Evolutionary conservation across 257 asterid genomes (phyloP).

Genomic region (Hygrophila difformis): DNA sequence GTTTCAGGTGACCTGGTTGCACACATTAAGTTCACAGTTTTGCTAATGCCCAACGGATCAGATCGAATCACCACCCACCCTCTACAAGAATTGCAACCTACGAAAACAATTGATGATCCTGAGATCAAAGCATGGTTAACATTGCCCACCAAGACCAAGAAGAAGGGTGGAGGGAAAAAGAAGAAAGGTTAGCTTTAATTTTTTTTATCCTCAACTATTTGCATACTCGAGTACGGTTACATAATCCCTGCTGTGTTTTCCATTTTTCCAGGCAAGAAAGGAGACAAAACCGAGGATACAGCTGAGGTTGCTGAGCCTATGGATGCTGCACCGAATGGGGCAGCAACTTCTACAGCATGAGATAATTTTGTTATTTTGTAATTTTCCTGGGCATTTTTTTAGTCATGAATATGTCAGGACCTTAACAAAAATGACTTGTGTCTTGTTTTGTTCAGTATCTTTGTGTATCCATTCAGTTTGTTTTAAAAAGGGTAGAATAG

Average conservation of each 20-base stretch:
- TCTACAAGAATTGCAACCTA: constrained; percentile 41
- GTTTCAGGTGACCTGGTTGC: constrained; percentile 75
- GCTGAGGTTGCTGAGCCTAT: constrained; percentile 30
- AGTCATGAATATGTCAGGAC: neutral
- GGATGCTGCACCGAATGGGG: constrained; percentile 27
- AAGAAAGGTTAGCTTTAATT: constrained; percentile 46
- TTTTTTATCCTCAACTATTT: no score
- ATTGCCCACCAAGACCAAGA: constrained; percentile 56
- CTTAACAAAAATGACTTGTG: no score
- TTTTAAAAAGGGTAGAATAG: no score
- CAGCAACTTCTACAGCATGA: constrained; percentile 21
- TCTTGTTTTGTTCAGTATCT: no score
- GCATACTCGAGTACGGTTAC: no score
- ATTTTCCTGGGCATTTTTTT: constrained; percentile 2
- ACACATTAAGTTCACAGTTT: constrained; percentile 68
- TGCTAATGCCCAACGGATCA: constrained; percentile 81
- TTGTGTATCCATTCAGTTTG: no score
- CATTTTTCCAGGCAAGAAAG: constrained; percentile 71
- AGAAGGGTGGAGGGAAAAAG: constrained; percentile 79
- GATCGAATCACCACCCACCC: constrained; percentile 67
- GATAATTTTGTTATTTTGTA: neutral
- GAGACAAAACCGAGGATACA: constrained; percentile 43
- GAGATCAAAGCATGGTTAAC: constrained; percentile 40
- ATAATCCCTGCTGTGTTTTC: neutral
- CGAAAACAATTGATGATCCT: constrained; percentile 28